Conservation (phyloP, 768 basidiomycete genomes). For the Rhodosporidiobolus odoratus region DNA sequence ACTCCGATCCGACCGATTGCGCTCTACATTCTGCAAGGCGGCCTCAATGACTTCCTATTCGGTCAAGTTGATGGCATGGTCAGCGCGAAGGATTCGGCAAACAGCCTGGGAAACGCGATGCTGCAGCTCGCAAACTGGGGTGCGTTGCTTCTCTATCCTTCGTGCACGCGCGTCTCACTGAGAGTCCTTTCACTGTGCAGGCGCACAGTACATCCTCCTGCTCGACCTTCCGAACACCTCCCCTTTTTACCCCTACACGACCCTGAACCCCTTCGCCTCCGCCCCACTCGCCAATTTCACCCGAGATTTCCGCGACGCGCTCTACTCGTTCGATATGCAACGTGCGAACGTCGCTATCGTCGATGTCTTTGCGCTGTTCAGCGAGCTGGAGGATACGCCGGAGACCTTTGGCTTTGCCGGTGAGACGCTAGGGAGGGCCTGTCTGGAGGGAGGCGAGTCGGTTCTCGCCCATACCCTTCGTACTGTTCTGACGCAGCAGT, state of each 20-base stretch:
- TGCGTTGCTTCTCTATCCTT: neutral
- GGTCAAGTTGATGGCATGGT: neutral
- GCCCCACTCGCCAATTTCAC: neutral
- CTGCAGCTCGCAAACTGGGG: neutral
- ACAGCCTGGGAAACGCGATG: neutral
- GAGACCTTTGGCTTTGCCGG: neutral
- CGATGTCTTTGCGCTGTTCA: conserved; percentile 11
- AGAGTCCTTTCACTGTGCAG: neutral
- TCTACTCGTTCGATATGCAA: neutral
- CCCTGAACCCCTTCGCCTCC: neutral
- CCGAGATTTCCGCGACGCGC: neutral
- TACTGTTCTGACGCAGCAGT: neutral
- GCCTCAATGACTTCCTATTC: conserved; percentile 14
- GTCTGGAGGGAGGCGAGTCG: conserved; percentile 3
- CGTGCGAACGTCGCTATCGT: neutral
- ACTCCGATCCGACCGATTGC: neutral
- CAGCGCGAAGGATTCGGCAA: neutral
- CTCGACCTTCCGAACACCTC: neutral
- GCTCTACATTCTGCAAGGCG: conserved; percentile 15
- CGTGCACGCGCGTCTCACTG: neutral
- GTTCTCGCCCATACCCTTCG: neutral
- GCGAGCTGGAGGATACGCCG: neutral
- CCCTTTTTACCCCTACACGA: conserved; percentile 14
- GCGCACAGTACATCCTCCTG: conserved; percentile 14
- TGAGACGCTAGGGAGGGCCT: neutral